Conservation (phyloP, 805 yeast species). For the Yamadazyma philogaea region DNA sequence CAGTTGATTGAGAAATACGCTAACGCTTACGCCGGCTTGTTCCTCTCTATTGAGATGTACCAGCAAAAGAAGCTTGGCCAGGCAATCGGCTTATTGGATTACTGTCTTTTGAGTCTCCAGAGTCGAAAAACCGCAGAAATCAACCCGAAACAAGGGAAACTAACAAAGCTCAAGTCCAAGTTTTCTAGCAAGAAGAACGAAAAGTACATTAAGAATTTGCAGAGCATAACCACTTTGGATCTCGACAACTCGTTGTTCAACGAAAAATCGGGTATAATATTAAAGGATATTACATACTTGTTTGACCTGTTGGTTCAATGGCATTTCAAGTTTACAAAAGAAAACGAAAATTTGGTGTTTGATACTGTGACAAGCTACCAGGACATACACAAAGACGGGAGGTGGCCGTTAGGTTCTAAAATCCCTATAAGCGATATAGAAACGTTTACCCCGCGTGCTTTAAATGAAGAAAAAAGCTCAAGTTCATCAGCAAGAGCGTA, state of each 20-base stretch:
- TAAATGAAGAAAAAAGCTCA: not conserved
- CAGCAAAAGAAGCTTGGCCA: slow-evolving; percentile 44
- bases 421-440: slow-evolving; percentile 31
- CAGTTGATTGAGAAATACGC: slow-evolving; percentile 31
- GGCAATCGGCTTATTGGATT: slow-evolving; percentile 45
- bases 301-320: slow-evolving; percentile 41
- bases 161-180: slow-evolving; percentile 23
- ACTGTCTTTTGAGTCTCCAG: slow-evolving; percentile 34
- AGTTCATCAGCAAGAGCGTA: slow-evolving; percentile 3
- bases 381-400: slow-evolving; percentile 35
- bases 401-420: slow-evolving; percentile 41
- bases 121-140: slow-evolving; percentile 24
- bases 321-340: slow-evolving; percentile 41
- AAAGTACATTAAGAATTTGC: slow-evolving; percentile 25
- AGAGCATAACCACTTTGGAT: slow-evolving; percentile 33
- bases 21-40: slow-evolving; percentile 43
- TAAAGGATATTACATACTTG: slow-evolving; percentile 34
- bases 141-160: slow-evolving; percentile 10
- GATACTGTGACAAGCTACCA: slow-evolving; percentile 35
- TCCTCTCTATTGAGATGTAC: slow-evolving; percentile 44
- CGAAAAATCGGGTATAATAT: slow-evolving; percentile 31
- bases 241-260: slow-evolving; percentile 35
- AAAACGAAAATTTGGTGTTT: slow-evolving; percentile 39
- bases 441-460: slow-evolving; percentile 21
- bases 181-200: slow-evolving; percentile 31